Base-by-base conservation (phyloP, 192 early-diverging fungal genomes). In the Helicostylum pulchrum region DNA sequence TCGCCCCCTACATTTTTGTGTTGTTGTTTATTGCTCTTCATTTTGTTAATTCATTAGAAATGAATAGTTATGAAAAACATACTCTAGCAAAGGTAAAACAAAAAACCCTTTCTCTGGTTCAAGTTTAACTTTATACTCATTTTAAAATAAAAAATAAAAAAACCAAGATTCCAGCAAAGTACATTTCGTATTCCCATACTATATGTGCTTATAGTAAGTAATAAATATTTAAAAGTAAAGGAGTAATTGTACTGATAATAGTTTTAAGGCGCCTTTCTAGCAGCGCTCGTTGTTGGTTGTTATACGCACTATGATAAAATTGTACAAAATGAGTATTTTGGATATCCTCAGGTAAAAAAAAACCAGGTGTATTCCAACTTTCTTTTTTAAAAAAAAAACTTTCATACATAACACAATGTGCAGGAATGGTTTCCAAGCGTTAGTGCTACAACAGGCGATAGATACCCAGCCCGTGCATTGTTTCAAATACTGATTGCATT, bases 401-500 rank as follows among this genome's bases (percentile, higher is more conserved):
- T 20, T 68, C 14, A 34, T 42, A 19, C 15, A 32, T 19, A n/a
- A n/a, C n/a, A 30, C 12, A 45, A 44, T 36, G 34, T 9, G 12
- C 53, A 82, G 83, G 81, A 83, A 77, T 89, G 85, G 88, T 85
- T 92, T 39, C 90, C 90, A n/a, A 90, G 88, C 42, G 88, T 92
- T 1, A 88, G 85, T 52, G 90, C 88, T 0, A 83, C 87, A 1
- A 92, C 87, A 31, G 90, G 90, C 54, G 90, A 92, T 64, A 75
- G 88, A 58, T 92, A 89, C 64, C 90, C 86, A 3, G 88, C 83
- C 9, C 78, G 87, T 26, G 82, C 78, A 62, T 76, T 88, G 17
- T 92, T 90, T 66, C 88, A 92, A 78, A 76, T 92, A 23, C 72
- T 90, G 7, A 88, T 89, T 65, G 90, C 90, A 34, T 65, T 90